Evolutionary conservation across 345 rosid genomes (phyloP).

Genomic region (Gossypium thurberi): DNA sequence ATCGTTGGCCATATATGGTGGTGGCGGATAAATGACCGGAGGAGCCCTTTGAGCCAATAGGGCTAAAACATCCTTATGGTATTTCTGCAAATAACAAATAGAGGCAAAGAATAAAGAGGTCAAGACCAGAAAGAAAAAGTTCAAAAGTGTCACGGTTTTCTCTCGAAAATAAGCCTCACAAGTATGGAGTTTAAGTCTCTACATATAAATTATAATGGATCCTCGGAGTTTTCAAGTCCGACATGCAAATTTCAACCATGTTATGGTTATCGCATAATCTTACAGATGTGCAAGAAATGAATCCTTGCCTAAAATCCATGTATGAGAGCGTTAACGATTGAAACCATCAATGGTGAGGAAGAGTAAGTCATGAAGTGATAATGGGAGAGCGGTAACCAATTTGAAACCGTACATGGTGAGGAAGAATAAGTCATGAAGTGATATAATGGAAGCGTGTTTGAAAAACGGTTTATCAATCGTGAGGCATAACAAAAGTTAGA

Average conservation of each 20-base stretch:
- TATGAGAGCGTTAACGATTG: no score
- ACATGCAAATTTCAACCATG: neutral
- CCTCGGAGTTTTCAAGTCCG: neutral
- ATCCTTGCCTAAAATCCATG: neutral
- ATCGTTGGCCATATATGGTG: constrained; percentile 26
- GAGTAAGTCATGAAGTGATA: no score
- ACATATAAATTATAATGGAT: no score
- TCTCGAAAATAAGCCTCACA: no score
- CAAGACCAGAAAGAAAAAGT: neutral
- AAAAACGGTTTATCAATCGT: neutral
- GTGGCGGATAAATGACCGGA: constrained; percentile 34
- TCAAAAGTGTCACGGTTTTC: no score
- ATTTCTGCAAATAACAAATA: constrained; percentile 44
- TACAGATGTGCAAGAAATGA: neutral
- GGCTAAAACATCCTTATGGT: constrained; percentile 53
- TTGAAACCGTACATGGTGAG: no score
- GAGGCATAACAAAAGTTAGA: neutral
- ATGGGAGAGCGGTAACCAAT: neutral
- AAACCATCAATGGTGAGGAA: no score
- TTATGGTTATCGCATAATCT: neutral
- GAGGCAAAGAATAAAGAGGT: neutral
- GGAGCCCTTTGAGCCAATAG: constrained; percentile 39
- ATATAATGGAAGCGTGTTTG: neutral
- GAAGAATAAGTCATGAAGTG: neutral
- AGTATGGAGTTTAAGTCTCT: no score